phyloP scores from a whole-genome alignment of 306 rosid species.

The Cajanus cajan region DNA sequence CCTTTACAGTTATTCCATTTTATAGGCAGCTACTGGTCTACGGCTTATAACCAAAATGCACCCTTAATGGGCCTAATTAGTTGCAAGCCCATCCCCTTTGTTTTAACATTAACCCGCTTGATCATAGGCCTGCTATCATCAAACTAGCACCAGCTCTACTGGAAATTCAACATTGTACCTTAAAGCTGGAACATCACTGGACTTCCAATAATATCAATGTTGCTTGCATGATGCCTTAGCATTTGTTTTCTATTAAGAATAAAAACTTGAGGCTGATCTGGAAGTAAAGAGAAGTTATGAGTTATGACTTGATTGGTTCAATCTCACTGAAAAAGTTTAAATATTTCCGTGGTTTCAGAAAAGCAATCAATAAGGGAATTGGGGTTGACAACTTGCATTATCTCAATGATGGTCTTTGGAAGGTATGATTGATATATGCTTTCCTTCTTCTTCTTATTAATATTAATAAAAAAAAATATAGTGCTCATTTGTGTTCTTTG shows the following conservation, averaged over 20 bases:
- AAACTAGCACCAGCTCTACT: slow-evolving; percentile 1
- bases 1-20: neutral
- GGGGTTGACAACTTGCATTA: slow-evolving; percentile 98
- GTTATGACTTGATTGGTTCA: slow-evolving; percentile 17
- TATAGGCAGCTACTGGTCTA: neutral
- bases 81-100: neutral
- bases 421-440: slow-evolving; percentile 52
- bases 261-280: neutral
- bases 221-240: neutral
- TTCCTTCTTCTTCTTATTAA: slow-evolving; percentile 3
- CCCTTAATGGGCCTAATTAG: neutral
- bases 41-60: neutral
- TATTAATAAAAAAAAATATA: neutral
- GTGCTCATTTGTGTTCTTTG: neutral
- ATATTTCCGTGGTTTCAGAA: slow-evolving; percentile 55
- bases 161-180: neutral
- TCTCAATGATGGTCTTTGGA: slow-evolving; percentile 99
- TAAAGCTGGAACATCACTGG: neutral
- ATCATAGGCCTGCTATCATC: neutral
- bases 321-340: slow-evolving; percentile 17
- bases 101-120: neutral
- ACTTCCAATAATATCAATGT: neutral
- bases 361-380: slow-evolving; percentile 85
- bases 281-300: neutral
- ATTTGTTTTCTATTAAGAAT: slow-evolving; percentile 17